Evolutionary conservation across 164 flowering plant genomes (phyloP).

Genomic region (Hamamelis virginiana): DNA sequence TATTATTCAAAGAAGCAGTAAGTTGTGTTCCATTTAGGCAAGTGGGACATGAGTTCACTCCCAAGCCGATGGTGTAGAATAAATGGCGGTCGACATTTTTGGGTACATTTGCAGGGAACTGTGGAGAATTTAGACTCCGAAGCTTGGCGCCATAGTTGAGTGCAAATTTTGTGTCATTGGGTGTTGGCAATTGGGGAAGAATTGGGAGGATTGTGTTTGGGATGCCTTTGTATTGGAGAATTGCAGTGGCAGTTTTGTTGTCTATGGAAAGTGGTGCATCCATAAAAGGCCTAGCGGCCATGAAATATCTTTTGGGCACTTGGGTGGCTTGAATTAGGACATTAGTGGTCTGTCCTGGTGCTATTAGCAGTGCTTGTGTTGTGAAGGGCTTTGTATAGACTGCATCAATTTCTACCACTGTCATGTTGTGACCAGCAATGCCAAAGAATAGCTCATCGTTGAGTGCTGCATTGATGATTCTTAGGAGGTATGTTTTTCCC

Average conservation of each 20-base stretch:
- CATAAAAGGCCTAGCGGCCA: conserved; percentile 34
- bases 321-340: conserved; percentile 25
- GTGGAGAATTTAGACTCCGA: conserved; percentile 7
- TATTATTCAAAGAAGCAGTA: conserved; percentile 21
- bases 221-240: conserved; percentile 27
- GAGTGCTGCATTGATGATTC: conserved; percentile 43
- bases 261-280: conserved; percentile 30
- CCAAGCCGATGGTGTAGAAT: conserved; percentile 22
- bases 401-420: conserved; percentile 40
- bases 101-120: conserved; percentile 21
- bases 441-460: conserved; percentile 43
- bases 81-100: conserved; percentile 14
- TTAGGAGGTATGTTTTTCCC: conserved; percentile 31
- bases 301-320: conserved; percentile 22
- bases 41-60: conserved; percentile 17
- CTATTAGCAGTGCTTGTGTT: conserved; percentile 24
- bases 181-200: conserved; percentile 14
- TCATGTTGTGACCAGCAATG: conserved; percentile 33
- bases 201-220: conserved; percentile 10
- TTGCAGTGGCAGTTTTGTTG: conserved; percentile 33
- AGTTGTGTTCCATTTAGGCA: conserved; percentile 19
- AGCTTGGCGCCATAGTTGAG: conserved; percentile 8
- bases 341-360: conserved; percentile 40
- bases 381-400: conserved; percentile 33
- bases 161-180: conserved; percentile 15